Conservation (phyloP, 106 monocot genomes). For the Ottelia alismoides region DNA sequence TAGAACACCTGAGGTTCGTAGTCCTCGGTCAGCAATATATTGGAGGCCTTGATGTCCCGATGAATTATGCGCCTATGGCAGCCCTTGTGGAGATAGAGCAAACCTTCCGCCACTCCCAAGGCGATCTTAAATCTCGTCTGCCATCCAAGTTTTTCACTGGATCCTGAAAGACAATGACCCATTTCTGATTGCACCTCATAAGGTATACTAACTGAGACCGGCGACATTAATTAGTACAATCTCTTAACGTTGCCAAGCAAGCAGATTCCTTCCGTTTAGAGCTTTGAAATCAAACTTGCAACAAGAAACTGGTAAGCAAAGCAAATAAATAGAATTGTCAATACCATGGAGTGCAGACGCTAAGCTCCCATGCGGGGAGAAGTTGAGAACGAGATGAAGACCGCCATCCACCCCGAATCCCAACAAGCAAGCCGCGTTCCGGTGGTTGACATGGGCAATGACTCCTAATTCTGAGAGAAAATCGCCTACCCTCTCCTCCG, state of each 20-base stretch:
- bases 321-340: not conserved
- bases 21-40: conserved; percentile 77
- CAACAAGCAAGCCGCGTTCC: conserved; percentile 75
- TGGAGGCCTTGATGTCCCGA: conserved; percentile 96
- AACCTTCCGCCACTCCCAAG: conserved; percentile 77
- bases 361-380: conserved; percentile 93
- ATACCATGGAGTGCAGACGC: conserved; percentile 88
- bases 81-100: conserved; percentile 77
- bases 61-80: conserved; percentile 94
- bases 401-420: conserved; percentile 87
- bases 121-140: conserved; percentile 71
- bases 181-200: no score
- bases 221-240: no score
- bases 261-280: no score
- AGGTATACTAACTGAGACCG: no score
- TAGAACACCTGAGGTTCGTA: conserved; percentile 80
- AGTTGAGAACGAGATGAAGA: conserved; percentile 69
- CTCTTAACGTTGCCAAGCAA: no score
- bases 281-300: no score
- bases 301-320: no score
- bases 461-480: conserved; percentile 92
- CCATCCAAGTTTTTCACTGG: conserved; percentile 55
- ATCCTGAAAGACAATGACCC: conserved; percentile 65
- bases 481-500: conserved; percentile 54
- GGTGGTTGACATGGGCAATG: conserved; percentile 87